Percentiles rank a stretch among this genome's conserved stretches.
phyloP scores from a whole-genome alignment of 2,329 filamentous ascomycete species.

The Phialophora chinensis region DNA sequence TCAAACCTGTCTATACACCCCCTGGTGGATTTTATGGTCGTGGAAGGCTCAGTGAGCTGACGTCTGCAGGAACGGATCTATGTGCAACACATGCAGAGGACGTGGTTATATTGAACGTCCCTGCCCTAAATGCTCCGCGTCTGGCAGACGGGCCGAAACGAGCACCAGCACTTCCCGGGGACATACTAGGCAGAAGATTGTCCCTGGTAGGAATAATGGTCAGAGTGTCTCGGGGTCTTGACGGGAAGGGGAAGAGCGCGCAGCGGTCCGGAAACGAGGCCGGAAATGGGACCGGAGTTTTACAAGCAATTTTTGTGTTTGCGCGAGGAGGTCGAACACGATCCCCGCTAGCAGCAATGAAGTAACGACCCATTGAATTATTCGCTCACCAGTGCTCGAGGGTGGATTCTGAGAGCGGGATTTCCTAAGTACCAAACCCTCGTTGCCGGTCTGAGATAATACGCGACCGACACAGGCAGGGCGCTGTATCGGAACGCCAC shows the following conservation, averaged over 20 bases:
- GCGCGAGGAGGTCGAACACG: neutral
- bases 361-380: neutral
- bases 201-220: slow-evolving; percentile 6
- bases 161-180: neutral
- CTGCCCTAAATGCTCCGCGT: slow-evolving; percentile 7
- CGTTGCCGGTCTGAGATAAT: neutral
- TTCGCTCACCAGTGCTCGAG: neutral
- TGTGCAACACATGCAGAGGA: slow-evolving; percentile 19
- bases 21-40: neutral
- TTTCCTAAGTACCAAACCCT: neutral
- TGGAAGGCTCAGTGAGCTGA: neutral
- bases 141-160: slow-evolving; percentile 2
- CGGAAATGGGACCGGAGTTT: neutral
- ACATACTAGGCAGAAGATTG: neutral
- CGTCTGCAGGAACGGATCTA: slow-evolving; percentile 3
- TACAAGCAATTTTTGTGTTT: neutral
- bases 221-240: slow-evolving; percentile 16
- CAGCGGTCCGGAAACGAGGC: neutral
- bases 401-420: neutral
- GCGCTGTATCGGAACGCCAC: neutral
- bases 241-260: neutral
- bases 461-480: neutral
- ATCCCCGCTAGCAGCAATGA: neutral
- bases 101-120: slow-evolving; percentile 6
- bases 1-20: neutral